These are phyloP conservation scores for Naganishia albida DNA, from an alignment of 1,284 basidiomycete genomes.

Conservation along the genomic window DNA sequence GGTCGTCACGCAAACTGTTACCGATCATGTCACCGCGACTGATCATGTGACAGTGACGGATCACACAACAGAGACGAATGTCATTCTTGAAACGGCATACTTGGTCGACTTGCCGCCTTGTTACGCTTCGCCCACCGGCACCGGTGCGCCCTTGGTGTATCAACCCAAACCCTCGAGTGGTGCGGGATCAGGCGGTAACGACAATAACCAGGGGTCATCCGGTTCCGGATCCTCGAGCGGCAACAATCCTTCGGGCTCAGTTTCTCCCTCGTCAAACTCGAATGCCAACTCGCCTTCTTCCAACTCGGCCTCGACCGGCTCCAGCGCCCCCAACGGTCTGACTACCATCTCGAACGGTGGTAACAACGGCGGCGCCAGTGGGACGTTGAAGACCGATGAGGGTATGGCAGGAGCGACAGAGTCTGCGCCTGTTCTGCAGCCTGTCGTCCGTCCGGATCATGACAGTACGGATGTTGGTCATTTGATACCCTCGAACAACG, in stretches of 20 bases:
- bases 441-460: conserved; percentile 4
- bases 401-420: conserved; percentile 6
- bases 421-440: not conserved
- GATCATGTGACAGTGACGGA: conserved; percentile 15
- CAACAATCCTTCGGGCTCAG: not conserved
- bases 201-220: no score
- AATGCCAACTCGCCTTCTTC: not conserved
- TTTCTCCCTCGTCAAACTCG: not conserved
- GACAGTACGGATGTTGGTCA: not conserved
- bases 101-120: not conserved
- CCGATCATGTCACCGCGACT: conserved; percentile 10
- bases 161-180: not conserved
- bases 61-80: conserved; percentile 11
- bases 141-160: conserved; percentile 11
- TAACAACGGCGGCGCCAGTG: conserved; percentile 1
- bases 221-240: not conserved
- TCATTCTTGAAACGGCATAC: conserved; percentile 17
- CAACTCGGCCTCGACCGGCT: not conserved
- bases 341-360: not conserved
- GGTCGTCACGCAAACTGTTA: conserved; percentile 14
- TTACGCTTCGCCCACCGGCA: conserved; percentile 2
- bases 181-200: not conserved
- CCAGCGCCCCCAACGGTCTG: not conserved
- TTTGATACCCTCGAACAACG: conserved; percentile 2
- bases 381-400: not conserved